phyloP scores from a whole-genome alignment of 345 rosid species.

The Gossypium raimondii region DNA sequence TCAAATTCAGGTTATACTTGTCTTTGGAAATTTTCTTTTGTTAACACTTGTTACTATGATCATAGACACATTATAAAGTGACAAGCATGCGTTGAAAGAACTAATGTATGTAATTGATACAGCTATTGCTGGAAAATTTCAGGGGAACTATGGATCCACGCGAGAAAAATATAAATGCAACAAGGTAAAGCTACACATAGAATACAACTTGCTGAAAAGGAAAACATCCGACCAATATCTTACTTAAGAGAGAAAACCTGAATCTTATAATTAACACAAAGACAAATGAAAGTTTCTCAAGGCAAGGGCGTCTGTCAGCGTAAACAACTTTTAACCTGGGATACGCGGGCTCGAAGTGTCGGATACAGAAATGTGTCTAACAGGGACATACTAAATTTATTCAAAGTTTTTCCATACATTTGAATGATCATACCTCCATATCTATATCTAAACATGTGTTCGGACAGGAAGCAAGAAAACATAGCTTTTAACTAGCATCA shows the following conservation, averaged over 20 bases:
- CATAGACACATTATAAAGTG: neutral
- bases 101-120: neutral
- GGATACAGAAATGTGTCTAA: too few relatives aligned
- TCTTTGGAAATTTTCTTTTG: neutral
- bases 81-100: neutral
- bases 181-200: neutral
- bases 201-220: neutral
- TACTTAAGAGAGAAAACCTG: neutral
- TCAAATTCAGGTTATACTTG: neutral
- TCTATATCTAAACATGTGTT: too few relatives aligned
- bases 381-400: too few relatives aligned
- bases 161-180: neutral
- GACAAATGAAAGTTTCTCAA: neutral
- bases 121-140: neutral
- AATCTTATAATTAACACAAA: neutral
- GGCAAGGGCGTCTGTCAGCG: neutral
- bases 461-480: too few relatives aligned
- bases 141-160: neutral
- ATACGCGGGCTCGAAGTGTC: too few relatives aligned
- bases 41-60: neutral
- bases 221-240: neutral
- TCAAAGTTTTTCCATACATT: too few relatives aligned
- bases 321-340: neutral
- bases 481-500: neutral
- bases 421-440: too few relatives aligned